These are phyloP conservation scores for Neofusicoccum kwambonambiense DNA, from an alignment of 2,329 filamentous ascomycete genomes.

Conservation along the genomic window DNA sequence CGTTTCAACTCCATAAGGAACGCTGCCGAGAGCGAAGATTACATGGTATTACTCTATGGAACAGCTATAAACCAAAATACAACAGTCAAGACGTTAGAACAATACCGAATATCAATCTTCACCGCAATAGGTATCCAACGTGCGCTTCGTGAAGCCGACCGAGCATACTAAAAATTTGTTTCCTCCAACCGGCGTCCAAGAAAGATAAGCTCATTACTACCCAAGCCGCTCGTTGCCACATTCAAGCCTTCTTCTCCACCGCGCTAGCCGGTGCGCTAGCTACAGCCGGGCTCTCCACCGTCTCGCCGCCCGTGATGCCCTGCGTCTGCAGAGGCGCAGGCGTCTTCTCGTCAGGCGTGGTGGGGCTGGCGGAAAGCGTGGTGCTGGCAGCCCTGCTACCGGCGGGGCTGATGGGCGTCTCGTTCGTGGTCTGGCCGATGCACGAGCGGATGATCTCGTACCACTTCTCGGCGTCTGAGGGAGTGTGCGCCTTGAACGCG, in stretches of 20 bases:
- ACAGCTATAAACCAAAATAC: background rate
- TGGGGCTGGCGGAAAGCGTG: constrained; percentile 21
- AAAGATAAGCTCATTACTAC: background rate
- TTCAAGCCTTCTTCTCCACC: constrained; percentile 28
- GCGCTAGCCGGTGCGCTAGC: constrained; percentile 22
- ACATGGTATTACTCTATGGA: constrained; percentile 5
- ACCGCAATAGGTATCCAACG: background rate
- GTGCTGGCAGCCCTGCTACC: constrained; percentile 36
- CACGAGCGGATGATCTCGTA: constrained; percentile 67
- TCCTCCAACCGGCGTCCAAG: background rate
- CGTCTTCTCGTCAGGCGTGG: constrained; percentile 19
- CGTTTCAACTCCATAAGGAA: background rate
- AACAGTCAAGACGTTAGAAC: background rate
- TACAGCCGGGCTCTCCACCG: constrained; percentile 18
- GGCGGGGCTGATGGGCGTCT: constrained; percentile 33
- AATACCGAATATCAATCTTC: background rate
- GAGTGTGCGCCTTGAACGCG: constrained; percentile 81
- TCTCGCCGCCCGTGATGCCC: constrained; percentile 27
- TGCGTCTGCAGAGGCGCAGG: constrained; percentile 34
- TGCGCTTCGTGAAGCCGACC: background rate
- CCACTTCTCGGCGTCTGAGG: constrained; percentile 82
- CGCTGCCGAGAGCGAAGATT: background rate
- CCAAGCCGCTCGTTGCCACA: background rate
- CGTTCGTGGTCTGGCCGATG: constrained; percentile 51
- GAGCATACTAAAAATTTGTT: background rate